Conservation (phyloP, 1,139 yeast species). For the Kodamaea suecica region DNA sequence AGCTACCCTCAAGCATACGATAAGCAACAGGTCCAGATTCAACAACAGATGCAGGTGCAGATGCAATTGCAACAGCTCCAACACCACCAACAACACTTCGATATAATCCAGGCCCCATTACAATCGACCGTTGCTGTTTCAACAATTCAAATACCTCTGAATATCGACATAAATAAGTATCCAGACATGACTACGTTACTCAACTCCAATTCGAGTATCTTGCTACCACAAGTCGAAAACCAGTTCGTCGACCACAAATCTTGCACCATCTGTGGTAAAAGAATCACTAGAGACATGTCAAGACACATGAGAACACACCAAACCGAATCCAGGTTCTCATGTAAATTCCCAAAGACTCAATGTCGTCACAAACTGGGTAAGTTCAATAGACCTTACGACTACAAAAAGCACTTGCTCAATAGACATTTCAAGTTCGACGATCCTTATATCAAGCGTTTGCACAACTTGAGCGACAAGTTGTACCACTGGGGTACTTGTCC, state of each 20-base stretch:
- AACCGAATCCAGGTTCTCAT: slow-evolving; percentile 52
- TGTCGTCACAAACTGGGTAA: slow-evolving; percentile 58
- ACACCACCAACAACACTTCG: not conserved
- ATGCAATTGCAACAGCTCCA: not conserved
- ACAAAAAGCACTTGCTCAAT: slow-evolving; percentile 63
- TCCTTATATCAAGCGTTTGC: slow-evolving; percentile 44
- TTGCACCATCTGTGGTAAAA: slow-evolving; percentile 57
- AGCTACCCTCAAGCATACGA: slow-evolving; percentile 3
- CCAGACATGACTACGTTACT: slow-evolving; percentile 44
- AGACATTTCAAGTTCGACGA: slow-evolving; percentile 58
- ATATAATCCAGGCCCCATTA: not conserved
- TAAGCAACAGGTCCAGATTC: not conserved
- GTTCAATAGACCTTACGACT: slow-evolving; percentile 69
- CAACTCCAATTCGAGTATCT: slow-evolving; percentile 33
- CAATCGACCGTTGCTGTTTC: too few species aligned
- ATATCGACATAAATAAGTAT: slow-evolving; percentile 23
- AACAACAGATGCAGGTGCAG: not conserved
- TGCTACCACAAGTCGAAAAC: slow-evolving; percentile 36
- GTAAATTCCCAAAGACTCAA: slow-evolving; percentile 53
- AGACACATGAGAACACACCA: slow-evolving; percentile 67
- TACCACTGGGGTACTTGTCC: slow-evolving; percentile 52
- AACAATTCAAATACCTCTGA: slow-evolving; percentile 14
- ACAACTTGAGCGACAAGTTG: slow-evolving; percentile 55
- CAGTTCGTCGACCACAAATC: slow-evolving; percentile 23
- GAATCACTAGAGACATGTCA: slow-evolving; percentile 59